Base-by-base conservation (phyloP, 2,329 filamentous ascomycete genomes). In the Lecanosticta acicola region DNA sequence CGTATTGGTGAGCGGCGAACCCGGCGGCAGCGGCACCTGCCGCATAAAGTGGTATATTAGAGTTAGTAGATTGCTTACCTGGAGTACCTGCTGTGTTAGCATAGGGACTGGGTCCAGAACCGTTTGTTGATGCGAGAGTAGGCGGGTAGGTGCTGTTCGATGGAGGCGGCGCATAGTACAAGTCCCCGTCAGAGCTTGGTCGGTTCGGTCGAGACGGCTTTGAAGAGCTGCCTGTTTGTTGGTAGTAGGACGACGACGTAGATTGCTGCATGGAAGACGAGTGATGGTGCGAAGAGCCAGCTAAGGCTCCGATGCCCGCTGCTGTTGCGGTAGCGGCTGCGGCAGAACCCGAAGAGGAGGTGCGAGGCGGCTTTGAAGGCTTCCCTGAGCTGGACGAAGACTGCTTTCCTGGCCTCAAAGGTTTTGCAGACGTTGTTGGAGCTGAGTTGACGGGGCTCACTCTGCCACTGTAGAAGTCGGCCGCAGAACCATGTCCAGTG, bases 401-500 rank as follows among this genome's bases (percentile, higher is more conserved):
- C 19, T 46, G 47, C 39, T 54, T 54, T 24, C 45, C 59, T 20
- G 68, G 68, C 51, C 67, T 70, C 1, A 65, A 48, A n/a, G 66
- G 59, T 19, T 54, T 57, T 7, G 50, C 51, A 16, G 55, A 51
- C 16, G 56, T 54, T 16, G 43, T 42, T 32, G 53, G 53, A 2
- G 48, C 48, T n/a, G 46, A 50, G 34, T 42, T 44, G 10, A 50
- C 49, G 0, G 56, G 45, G 39, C 50, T 55, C 26, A 53, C 49
- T 38, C 51, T 49, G 43, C 51, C 63, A 33, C 61, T 64, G 56
- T 74, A 82, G 61, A 79, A 83, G 11, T 76, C 74, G 4, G 78
- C 76, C 17, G 80, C 79, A n/a, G 77, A 69, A 24, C 76, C 77
- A 39, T 71, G 69, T 42, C 79, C 80, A 3, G 79, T 80, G 57